These are phyloP conservation scores for Trametes villosa DNA, from an alignment of 768 basidiomycete species.

Conservation along the genomic window DNA sequence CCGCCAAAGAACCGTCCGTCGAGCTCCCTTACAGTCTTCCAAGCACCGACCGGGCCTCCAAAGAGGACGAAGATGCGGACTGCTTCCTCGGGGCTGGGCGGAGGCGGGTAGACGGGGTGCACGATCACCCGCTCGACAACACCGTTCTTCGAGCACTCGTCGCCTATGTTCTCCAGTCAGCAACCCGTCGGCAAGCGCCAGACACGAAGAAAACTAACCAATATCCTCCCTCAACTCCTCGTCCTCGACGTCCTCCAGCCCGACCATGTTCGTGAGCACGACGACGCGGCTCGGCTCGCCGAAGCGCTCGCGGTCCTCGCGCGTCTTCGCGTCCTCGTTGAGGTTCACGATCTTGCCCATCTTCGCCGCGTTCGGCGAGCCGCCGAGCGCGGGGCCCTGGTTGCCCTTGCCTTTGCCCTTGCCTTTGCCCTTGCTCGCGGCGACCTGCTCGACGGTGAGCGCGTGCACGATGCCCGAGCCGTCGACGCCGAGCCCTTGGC, in stretches of 20 bases:
- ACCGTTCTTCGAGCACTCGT: conserved; percentile 89
- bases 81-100: conserved; percentile 71
- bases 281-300: conserved; percentile 92
- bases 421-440: conserved; percentile 42
- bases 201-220: conserved; percentile 49
- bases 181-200: background rate
- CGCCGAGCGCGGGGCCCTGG: conserved; percentile 2
- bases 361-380: conserved; percentile 52
- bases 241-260: conserved; percentile 80
- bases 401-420: conserved; percentile 39
- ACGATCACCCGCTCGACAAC: conserved; percentile 90
- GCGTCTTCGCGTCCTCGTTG: conserved; percentile 79
- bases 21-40: conserved; percentile 93
- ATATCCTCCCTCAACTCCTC: conserved; percentile 88
- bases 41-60: conserved; percentile 89
- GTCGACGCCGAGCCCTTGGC: conserved; percentile 87
- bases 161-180: conserved; percentile 51
- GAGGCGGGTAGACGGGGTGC: conserved; percentile 72
- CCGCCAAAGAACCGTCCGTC: conserved; percentile 95
- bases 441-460: conserved; percentile 74
- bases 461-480: conserved; percentile 89
- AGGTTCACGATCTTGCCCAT: conserved; percentile 92
- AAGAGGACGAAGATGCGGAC: conserved; percentile 93
- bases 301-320: conserved; percentile 79
- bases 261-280: conserved; percentile 89